A percentile compares a stretch with the other conserved stretches of the same genome.
phyloP scores from a whole-genome alignment of 192 early-diverging fungal species.

The Backusella psychrophila region DNA sequence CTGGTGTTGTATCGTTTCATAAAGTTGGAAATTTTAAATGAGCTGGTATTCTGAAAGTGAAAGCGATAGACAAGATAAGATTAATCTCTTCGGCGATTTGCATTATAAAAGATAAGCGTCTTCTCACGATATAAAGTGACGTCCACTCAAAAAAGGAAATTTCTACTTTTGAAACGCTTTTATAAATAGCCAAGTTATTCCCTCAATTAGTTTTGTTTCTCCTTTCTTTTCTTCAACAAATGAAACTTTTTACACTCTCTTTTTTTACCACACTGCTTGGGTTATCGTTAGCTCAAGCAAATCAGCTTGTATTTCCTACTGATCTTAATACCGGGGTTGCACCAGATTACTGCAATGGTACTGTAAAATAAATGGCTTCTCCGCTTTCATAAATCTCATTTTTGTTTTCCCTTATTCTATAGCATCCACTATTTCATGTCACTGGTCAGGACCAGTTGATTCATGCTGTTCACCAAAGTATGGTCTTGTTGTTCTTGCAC shows the following conservation, averaged over 20 bases:
- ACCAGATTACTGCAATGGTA: conserved; percentile 9
- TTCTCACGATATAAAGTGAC: neutral
- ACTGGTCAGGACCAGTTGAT: conserved; percentile 28
- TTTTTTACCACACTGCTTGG: neutral
- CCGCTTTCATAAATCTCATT: neutral
- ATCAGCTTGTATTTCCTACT: neutral
- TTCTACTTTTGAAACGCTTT: conserved; percentile 6
- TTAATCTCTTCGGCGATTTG: neutral
- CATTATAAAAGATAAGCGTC: neutral
- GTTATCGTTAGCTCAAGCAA: neutral
- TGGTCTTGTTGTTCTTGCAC: conserved; percentile 30
- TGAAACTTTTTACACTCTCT: neutral
- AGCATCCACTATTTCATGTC: conserved; percentile 29
- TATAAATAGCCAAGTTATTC: neutral
- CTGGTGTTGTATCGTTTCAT: too few species aligned
- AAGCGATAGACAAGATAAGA: neutral
- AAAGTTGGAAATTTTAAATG: too few species aligned
- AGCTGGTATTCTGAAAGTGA: too few species aligned
- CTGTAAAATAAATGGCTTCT: neutral
- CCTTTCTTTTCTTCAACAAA: neutral
- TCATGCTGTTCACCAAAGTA: conserved; percentile 34
- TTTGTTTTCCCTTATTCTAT: neutral
- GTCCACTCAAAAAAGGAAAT: neutral
- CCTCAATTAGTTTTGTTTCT: neutral
- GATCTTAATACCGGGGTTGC: neutral